Percentiles rank a stretch among this genome's conserved stretches.
Evolutionary conservation across 2,329 filamentous ascomycete genomes (phyloP).

Genomic region (Ophiobolus disseminans): DNA sequence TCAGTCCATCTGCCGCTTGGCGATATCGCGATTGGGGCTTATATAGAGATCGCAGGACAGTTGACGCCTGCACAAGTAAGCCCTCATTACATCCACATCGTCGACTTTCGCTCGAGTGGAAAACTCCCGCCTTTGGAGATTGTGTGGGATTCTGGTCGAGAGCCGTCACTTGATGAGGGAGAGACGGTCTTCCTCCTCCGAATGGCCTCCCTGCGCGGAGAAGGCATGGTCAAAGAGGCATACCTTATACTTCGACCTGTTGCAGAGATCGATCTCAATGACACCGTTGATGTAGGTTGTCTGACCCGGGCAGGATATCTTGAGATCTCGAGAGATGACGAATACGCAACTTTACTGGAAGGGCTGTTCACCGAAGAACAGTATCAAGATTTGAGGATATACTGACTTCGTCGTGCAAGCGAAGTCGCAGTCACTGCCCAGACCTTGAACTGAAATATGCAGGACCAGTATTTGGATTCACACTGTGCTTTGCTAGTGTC

Average conservation of each 20-base stretch:
- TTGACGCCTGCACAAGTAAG: not conserved
- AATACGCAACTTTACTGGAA: not conserved
- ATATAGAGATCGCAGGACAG: constrained; percentile 1
- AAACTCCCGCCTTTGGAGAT: not conserved
- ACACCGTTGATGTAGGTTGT: not conserved
- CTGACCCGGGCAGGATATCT: not conserved
- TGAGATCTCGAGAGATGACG: not conserved
- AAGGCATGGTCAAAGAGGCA: not conserved
- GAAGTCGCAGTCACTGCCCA: too few species aligned
- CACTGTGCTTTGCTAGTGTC: too few species aligned
- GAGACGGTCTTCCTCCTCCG: not conserved
- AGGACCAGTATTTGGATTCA: too few species aligned
- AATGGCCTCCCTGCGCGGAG: not conserved
- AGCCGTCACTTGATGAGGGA: not conserved
- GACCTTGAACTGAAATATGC: too few species aligned
- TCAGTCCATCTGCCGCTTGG: not conserved
- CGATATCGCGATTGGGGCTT: not conserved
- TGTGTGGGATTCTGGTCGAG: not conserved
- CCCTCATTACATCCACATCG: not conserved
- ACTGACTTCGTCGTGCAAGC: not conserved
- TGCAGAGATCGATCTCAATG: not conserved
- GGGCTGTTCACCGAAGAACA: not conserved
- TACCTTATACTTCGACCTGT: not conserved
- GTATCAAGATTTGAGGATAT: not conserved
- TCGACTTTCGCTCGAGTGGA: not conserved